Conservation (phyloP, 768 basidiomycete genomes). For the Auricularia sp. region DNA sequence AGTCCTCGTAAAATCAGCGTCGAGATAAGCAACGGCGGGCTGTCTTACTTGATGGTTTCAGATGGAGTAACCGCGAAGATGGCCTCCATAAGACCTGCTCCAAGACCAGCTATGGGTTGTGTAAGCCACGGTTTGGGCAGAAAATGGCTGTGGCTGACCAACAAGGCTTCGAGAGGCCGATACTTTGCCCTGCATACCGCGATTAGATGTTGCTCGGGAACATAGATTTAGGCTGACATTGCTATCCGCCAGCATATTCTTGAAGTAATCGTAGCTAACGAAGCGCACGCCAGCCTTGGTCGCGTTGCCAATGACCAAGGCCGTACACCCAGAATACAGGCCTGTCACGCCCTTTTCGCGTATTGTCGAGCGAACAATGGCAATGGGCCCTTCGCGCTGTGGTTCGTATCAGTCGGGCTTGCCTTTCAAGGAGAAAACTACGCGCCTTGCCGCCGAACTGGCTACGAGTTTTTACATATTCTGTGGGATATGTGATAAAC, state of each 20-base stretch:
- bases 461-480: constrained; percentile 87
- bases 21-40: not conserved
- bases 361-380: constrained; percentile 67
- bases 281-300: constrained; percentile 94
- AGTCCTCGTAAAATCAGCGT: constrained; percentile 45
- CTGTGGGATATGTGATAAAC: constrained; percentile 79
- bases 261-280: constrained; percentile 89
- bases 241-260: constrained; percentile 66
- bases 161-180: not conserved
- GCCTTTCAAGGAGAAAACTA: not conserved
- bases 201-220: not conserved
- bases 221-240: constrained; percentile 41
- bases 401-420: not conserved
- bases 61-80: constrained; percentile 93
- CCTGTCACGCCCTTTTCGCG: constrained; percentile 66
- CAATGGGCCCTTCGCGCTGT: constrained; percentile 58
- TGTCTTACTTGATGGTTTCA: constrained; percentile 89
- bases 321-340: constrained; percentile 87
- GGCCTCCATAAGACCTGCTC: constrained; percentile 85
- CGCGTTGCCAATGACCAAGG: constrained; percentile 84
- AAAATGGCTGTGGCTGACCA: not conserved
- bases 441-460: constrained; percentile 77
- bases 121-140: not conserved
- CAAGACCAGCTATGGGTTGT: constrained; percentile 26
- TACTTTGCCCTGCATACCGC: constrained; percentile 12